These are phyloP conservation scores for Tuber brumale DNA, from an alignment of 495 filamentous ascomycete genomes.

Conservation along the genomic window DNA sequence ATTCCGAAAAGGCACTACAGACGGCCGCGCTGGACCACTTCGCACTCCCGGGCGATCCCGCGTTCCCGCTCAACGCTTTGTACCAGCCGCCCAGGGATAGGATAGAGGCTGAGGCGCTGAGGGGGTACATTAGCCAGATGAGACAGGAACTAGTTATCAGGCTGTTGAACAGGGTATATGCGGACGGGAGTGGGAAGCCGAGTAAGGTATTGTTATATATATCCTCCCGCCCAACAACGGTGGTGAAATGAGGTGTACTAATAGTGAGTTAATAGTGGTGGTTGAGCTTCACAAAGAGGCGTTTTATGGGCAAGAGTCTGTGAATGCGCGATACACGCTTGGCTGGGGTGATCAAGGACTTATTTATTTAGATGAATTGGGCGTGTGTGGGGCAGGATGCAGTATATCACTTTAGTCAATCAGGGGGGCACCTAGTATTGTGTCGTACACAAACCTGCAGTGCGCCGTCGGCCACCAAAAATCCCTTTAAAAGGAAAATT, in stretches of 20 bases:
- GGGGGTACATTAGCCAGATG: constrained; percentile 83
- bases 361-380: not conserved
- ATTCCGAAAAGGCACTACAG: constrained; percentile 59
- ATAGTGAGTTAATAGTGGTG: constrained; percentile 59
- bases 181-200: constrained; percentile 67
- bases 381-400: not conserved
- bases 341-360: not conserved
- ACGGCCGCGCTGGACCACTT: constrained; percentile 84
- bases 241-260: constrained; percentile 8
- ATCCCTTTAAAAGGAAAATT: not conserved
- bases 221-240: not conserved
- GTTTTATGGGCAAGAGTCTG: constrained; percentile 96
- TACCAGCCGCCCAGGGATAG: constrained; percentile 75
- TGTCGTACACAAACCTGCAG: not conserved
- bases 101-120: constrained; percentile 77
- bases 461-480: not conserved
- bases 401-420: not conserved
- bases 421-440: not conserved
- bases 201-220: constrained; percentile 61
- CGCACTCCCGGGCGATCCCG: constrained; percentile 87
- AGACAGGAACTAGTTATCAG: constrained; percentile 81
- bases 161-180: constrained; percentile 77
- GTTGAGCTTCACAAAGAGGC: constrained; percentile 96
- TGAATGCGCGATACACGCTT: constrained; percentile 42
- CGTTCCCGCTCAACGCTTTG: constrained; percentile 69